A percentile compares a stretch with the other conserved stretches of the same genome.
phyloP scores from a whole-genome alignment of 2,329 filamentous ascomycete species.

The Aureobasidium sp. region DNA sequence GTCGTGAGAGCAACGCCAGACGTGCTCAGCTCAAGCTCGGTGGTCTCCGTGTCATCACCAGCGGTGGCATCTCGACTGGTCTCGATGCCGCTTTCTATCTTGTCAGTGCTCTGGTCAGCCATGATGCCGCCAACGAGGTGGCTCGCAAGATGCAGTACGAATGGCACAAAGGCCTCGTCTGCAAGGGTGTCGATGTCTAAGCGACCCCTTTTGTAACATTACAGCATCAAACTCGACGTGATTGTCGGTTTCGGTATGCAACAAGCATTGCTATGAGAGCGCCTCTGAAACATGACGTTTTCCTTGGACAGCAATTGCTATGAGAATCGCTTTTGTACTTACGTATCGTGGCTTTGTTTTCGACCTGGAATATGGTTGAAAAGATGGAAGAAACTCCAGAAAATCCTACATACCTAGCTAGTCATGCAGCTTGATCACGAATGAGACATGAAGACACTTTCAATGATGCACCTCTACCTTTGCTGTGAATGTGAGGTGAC shows the following conservation, averaged over 20 bases:
- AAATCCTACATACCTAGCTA: conserved; percentile 14
- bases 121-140: conserved; percentile 68
- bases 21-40: conserved; percentile 67
- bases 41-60: conserved; percentile 67
- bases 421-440: conserved; percentile 13
- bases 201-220: conserved; percentile 7
- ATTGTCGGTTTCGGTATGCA: conserved; percentile 6
- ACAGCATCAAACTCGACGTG: conserved; percentile 1
- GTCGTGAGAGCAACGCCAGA: conserved; percentile 73
- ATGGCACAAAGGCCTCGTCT: conserved; percentile 79
- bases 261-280: neutral
- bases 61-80: conserved; percentile 70
- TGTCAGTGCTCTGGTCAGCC: conserved; percentile 72
- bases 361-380: conserved; percentile 12
- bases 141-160: conserved; percentile 70
- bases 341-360: neutral
- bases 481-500: neutral
- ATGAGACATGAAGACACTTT: conserved; percentile 10
- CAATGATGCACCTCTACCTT: neutral
- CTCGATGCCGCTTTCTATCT: conserved; percentile 80
- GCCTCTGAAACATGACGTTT: conserved; percentile 12
- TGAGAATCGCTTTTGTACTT: conserved; percentile 14
- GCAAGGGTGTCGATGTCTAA: conserved; percentile 78
- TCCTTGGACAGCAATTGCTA: neutral
- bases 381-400: conserved; percentile 15